Evolutionary conservation across 2,329 filamentous ascomycete species (phyloP).

Genomic region (Fusarium equiseti): DNA sequence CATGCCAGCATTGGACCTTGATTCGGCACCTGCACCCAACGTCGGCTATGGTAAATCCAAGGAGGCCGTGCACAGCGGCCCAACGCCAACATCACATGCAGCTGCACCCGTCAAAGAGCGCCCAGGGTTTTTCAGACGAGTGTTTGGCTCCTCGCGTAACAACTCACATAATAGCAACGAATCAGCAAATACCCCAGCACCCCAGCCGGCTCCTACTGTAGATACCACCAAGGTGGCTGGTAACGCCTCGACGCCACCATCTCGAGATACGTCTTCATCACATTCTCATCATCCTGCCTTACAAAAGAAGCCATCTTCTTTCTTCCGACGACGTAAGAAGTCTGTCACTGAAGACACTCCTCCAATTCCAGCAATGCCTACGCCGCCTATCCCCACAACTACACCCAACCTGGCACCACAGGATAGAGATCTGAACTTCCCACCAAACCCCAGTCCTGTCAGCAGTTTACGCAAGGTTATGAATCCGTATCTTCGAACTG

Average conservation of each 20-base stretch:
- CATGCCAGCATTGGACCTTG: conserved; percentile 56
- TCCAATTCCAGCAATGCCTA: conserved; percentile 65
- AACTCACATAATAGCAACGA: conserved; percentile 49
- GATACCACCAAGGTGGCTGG: conserved; percentile 58
- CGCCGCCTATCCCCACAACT: conserved; percentile 56
- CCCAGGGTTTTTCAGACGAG: conserved; percentile 90
- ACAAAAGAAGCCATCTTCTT: conserved; percentile 92
- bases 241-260: conserved; percentile 63
- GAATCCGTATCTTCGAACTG: conserved; percentile 78
- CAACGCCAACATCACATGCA: conserved; percentile 62
- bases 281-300: conserved; percentile 67
- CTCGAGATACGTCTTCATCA: conserved; percentile 60
- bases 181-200: conserved; percentile 38
- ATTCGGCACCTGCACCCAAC: conserved; percentile 69
- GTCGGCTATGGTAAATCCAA: conserved; percentile 71
- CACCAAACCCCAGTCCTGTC: conserved; percentile 70
- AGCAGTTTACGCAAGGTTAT: conserved; percentile 89
- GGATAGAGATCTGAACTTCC: conserved; percentile 49
- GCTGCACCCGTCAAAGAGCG: conserved; percentile 71
- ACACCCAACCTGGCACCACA: conserved; percentile 51
- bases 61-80: conserved; percentile 61
- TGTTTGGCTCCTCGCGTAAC: conserved; percentile 81
- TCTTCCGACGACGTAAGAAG: conserved; percentile 94
- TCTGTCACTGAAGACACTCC: conserved; percentile 79
- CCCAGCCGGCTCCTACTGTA: conserved; percentile 41